Percentiles rank a stretch among this genome's conserved stretches.
Conservation (phyloP, 108 stramenopile genomes). For the Cyclotella choctawhatcheeana region DNA sequence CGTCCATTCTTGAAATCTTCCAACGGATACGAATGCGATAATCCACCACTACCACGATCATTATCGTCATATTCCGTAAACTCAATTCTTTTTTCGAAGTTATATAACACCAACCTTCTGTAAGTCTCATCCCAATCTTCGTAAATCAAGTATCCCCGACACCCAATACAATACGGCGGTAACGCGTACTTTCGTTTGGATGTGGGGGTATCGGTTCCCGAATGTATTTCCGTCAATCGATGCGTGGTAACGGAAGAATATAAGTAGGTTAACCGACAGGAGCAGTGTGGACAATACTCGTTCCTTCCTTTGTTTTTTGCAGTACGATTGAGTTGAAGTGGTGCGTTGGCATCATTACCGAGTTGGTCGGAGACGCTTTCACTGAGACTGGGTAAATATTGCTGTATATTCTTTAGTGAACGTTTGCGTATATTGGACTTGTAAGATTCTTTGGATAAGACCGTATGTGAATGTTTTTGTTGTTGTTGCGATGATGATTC, state of each 20-base stretch:
- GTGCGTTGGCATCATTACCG: neutral
- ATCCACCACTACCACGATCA: neutral
- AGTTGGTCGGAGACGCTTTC: neutral
- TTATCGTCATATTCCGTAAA: neutral
- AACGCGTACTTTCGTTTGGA: neutral
- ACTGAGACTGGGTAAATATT: conserved; percentile 12
- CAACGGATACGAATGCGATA: neutral
- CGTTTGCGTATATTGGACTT: conserved; percentile 8
- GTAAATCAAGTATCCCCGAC: conserved; percentile 28
- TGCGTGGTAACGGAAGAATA: neutral
- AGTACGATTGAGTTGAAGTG: neutral
- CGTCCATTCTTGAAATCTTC: conserved; percentile 10
- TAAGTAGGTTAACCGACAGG: conserved; percentile 9
- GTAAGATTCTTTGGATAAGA: neutral
- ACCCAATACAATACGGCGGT: conserved; percentile 34
- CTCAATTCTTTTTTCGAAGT: conserved; percentile 26
- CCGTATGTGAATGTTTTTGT: neutral
- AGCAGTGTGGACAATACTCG: conserved; percentile 33
- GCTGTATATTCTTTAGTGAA: neutral
- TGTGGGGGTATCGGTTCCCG: conserved; percentile 12
- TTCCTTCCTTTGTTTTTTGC: neutral
- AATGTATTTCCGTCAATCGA: conserved; percentile 19
- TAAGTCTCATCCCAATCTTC: conserved; percentile 8
- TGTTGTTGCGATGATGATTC: no score
- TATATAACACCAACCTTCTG: conserved; percentile 19